Conservation (phyloP, 139 green algal genomes). For the Mychonastes homosphaera region DNA sequence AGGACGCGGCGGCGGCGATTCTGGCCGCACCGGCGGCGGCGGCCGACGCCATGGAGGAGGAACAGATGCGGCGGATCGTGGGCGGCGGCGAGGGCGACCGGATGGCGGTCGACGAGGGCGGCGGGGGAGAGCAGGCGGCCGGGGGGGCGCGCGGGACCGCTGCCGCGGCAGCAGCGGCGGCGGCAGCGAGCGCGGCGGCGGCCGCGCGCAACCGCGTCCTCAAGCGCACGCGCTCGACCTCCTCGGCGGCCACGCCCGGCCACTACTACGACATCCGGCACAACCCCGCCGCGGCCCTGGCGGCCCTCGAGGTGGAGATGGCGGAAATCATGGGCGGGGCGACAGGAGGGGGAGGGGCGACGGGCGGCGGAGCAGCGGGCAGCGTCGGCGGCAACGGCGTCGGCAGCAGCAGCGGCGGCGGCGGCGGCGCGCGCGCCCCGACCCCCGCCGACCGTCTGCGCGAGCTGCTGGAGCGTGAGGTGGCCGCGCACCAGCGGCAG, state of each 20-base stretch:
- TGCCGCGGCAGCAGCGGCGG: constrained; percentile 5
- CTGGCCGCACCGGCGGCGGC: no score
- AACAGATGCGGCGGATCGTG: no score
- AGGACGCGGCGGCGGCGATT: no score
- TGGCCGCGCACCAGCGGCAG: constrained; percentile 12
- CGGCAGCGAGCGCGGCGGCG: no score
- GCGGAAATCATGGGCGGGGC: constrained; percentile 15
- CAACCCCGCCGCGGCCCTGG: constrained; percentile 29
- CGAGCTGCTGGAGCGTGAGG: constrained; percentile 20
- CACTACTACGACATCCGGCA: constrained; percentile 31
- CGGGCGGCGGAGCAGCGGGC: not conserved
- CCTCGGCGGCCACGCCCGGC: not conserved
- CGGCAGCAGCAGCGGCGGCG: not conserved
- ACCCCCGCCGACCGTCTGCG: constrained; percentile 3
- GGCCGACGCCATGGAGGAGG: no score
- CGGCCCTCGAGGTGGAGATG: constrained; percentile 31
- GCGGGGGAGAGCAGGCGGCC: not conserved
- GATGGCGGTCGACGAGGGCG: no score
- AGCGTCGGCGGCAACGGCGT: not conserved
- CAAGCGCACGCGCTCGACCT: not conserved
- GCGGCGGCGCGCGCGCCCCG: constrained; percentile 1
- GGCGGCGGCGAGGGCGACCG: no score
- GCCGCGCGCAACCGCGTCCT: not conserved
- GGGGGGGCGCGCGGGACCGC: not conserved
- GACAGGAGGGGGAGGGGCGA: not conserved